Percentiles rank a stretch among this genome's conserved stretches.
phyloP scores from a whole-genome alignment of 306 rosid genomes.

The Prunus salicina region DNA sequence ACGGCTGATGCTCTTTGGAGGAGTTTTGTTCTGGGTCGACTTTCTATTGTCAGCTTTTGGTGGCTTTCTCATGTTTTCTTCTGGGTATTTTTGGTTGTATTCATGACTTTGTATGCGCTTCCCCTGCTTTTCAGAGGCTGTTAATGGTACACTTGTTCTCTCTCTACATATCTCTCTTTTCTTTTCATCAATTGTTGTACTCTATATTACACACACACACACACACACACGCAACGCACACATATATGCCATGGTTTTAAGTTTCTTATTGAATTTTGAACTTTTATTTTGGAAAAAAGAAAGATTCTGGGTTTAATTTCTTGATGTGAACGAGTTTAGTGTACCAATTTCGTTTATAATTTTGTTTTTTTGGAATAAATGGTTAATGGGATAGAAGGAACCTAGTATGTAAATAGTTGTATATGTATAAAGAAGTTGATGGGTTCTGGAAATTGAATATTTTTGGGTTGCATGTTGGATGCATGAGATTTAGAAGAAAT shows the following conservation, averaged over 20 bases:
- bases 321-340: background rate
- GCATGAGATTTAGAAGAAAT: background rate
- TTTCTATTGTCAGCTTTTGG: constrained; percentile 29
- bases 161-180: background rate
- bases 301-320: background rate
- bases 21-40: constrained; percentile 36
- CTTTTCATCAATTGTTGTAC: background rate
- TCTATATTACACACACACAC: too few species aligned
- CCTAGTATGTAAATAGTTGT: background rate
- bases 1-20: constrained; percentile 12
- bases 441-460: constrained; percentile 4
- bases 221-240: too few species aligned
- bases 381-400: background rate
- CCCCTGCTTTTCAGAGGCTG: constrained; percentile 27
- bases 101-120: constrained; percentile 19
- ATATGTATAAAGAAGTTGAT: background rate
- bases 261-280: constrained; percentile 15
- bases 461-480: constrained; percentile 4
- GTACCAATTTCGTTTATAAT: background rate
- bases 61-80: constrained; percentile 31
- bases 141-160: constrained; percentile 37
- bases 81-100: constrained; percentile 29
- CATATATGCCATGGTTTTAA: background rate
- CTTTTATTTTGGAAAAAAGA: background rate
- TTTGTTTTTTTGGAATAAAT: background rate